Evolutionary conservation across 495 filamentous ascomycete species (phyloP).

Genomic region (Thermochaetoides thermophila): DNA sequence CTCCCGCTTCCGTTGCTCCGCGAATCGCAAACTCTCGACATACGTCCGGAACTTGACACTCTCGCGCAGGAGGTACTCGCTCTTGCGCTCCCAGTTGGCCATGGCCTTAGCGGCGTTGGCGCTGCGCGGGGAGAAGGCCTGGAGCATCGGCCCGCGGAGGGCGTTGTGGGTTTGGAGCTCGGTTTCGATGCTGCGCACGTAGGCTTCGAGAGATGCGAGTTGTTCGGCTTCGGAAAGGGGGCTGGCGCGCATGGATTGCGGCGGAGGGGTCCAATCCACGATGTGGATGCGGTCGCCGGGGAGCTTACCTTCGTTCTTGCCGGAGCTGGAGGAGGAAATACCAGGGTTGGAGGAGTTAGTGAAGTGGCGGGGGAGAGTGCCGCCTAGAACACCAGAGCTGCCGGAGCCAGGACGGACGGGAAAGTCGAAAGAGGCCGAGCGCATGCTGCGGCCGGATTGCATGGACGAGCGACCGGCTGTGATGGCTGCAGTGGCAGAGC

Average conservation of each 20-base stretch:
- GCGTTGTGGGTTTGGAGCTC: conserved; percentile 81
- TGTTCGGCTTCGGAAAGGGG: conserved; percentile 67
- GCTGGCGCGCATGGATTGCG: conserved; percentile 75
- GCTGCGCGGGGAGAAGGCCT: conserved; percentile 80
- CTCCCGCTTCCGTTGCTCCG: conserved; percentile 25
- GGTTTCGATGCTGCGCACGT: conserved; percentile 74
- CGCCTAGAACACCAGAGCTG: conserved; percentile 49
- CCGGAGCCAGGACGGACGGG: conserved; percentile 32
- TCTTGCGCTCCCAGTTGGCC: conserved; percentile 95
- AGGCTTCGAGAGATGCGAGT: conserved; percentile 53
- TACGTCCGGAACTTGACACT: conserved; percentile 95
- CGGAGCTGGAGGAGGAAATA: neutral
- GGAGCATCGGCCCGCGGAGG: conserved; percentile 64
- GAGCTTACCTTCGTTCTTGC: conserved; percentile 19
- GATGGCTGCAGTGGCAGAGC: conserved; percentile 17
- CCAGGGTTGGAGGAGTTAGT: no score
- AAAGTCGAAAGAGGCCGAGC: conserved; percentile 29
- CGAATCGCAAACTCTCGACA: conserved; percentile 56
- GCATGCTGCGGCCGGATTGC: conserved; percentile 28
- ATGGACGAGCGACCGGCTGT: conserved; percentile 21
- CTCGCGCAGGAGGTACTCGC: conserved; percentile 77
- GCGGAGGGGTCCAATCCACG: conserved; percentile 86
- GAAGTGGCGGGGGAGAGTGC: conserved; percentile 18
- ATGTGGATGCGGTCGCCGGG: conserved; percentile 79
- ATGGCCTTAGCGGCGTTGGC: conserved; percentile 68